phyloP scores from a whole-genome alignment of 2,329 filamentous ascomycete genomes.

The Colletotrichum filicis region DNA sequence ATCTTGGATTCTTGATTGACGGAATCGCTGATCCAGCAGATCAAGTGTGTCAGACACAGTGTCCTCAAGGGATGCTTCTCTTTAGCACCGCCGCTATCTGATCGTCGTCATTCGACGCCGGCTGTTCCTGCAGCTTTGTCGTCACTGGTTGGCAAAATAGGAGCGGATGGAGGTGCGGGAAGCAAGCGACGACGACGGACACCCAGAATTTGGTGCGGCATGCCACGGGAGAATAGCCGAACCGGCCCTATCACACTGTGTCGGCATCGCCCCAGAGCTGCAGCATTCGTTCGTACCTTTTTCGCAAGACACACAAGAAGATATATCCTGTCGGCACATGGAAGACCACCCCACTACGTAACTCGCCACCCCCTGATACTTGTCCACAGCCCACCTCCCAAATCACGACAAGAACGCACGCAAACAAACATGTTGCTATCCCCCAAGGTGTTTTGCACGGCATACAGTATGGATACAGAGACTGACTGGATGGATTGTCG shows the following conservation, averaged over 20 bases:
- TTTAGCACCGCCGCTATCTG: neutral
- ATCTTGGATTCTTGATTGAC: slow-evolving; percentile 8
- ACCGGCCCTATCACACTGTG: slow-evolving; percentile 10
- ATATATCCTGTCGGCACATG: neutral
- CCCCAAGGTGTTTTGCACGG: neutral
- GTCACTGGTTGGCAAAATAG: slow-evolving; percentile 19
- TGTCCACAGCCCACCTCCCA: neutral
- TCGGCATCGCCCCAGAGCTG: slow-evolving; percentile 5
- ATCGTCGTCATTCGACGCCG: neutral
- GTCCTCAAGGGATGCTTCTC: neutral
- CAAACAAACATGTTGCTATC: neutral
- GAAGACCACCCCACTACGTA: neutral
- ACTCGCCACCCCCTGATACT: slow-evolving; percentile 32
- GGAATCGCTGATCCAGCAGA: slow-evolving; percentile 22
- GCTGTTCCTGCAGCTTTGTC: slow-evolving; percentile 31
- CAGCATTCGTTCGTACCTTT: neutral
- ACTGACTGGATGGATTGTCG: neutral
- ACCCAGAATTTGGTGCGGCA: neutral
- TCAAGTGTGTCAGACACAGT: slow-evolving; percentile 19
- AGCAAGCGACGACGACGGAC: slow-evolving; percentile 1
- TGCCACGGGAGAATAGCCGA: neutral
- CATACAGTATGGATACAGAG: neutral
- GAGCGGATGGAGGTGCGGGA: neutral
- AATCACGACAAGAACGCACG: neutral
- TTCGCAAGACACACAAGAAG: neutral